phyloP scores from a whole-genome alignment of 495 filamentous ascomycete genomes.

The Penicillium pancosmium region DNA sequence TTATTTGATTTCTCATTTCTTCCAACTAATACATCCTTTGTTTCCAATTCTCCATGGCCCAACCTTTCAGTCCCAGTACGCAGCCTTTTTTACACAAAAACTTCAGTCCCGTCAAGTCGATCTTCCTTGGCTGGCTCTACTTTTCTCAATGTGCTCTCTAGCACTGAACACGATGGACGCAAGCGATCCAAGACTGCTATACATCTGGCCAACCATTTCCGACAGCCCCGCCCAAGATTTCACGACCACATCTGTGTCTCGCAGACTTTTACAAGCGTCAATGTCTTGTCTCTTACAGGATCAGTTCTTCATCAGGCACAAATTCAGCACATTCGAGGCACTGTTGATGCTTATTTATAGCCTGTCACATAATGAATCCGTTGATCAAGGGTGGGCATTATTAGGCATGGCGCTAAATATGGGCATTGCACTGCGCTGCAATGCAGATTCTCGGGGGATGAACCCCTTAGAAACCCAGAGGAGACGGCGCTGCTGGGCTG shows the following conservation, averaged over 20 bases:
- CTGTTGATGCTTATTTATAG: conserved; percentile 24
- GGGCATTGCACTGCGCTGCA: conserved; percentile 21
- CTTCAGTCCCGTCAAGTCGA: conserved; percentile 8
- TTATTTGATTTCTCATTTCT: conserved; percentile 23
- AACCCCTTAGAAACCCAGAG: conserved; percentile 16
- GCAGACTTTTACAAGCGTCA: conserved; percentile 1
- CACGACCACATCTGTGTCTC: neutral
- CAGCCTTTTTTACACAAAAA: conserved; percentile 12
- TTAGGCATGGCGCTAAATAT: conserved; percentile 26
- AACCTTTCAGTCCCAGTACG: conserved; percentile 26
- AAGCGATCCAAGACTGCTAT: conserved; percentile 13
- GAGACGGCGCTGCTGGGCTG: conserved; percentile 29
- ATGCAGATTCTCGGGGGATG: neutral
- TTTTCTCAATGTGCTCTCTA: conserved; percentile 20
- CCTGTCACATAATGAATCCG: conserved; percentile 19
- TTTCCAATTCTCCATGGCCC: conserved; percentile 31
- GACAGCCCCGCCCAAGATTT: conserved; percentile 1
- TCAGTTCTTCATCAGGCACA: conserved; percentile 15
- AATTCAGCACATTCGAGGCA: conserved; percentile 23
- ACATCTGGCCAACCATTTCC: conserved; percentile 7
- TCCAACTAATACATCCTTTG: conserved; percentile 14
- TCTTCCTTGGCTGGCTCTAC: conserved; percentile 23
- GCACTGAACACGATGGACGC: conserved; percentile 17
- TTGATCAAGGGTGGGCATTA: conserved; percentile 23
- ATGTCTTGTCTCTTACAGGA: conserved; percentile 19